Evolutionary conservation across 192 early-diverging fungal species (phyloP), one percentile per base, ranked within the genome.

Genomic region (Jimgerdemannia lactiflua): DNA sequence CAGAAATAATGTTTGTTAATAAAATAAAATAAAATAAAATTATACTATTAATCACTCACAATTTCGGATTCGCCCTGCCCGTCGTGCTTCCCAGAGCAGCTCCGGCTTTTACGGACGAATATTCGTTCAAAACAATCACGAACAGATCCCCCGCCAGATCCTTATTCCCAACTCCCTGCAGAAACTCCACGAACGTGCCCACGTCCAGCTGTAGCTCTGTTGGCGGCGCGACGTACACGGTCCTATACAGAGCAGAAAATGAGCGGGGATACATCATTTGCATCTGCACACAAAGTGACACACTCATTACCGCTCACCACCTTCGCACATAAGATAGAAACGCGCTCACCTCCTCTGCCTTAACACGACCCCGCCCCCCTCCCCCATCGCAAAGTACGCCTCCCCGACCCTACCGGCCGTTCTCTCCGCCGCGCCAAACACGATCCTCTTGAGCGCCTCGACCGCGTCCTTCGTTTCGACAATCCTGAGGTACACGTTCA

Each of bases 121-220:
- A 94, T 67, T 93, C 89, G 63, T 92, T 91, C 66, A 95, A 73
- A 42, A 96, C 76, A 69, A 86, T 86, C 72, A 96, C 84, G 76
- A 95, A 96, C 19, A 96, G 80, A 64, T 90, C 92, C 39, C 93
- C 93, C 2, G 86, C 73, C 1, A 95, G 73, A 20, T 85, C 84
- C 1, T 86, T 80, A 68, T 90, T 85, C 43, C 90, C 84, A 0
- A 90, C 71, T 0, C 78, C 77, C 39, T 80, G 76, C 44, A 95
- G 74, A 67, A 97, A 89, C 11, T 91, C 86, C 14, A 95, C 69
- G 70, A 95, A 89, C 4, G 81, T 76, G 67, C 89, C 85, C 1
- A 89, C 82, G 19, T 93, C 86, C n/a, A 93, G 72, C 11, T 79
- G 75, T 18, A 85, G 70, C 63, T 88, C 81, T 20, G 79, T 81